phyloP scores from a whole-genome alignment of 2,329 filamentous ascomycete species.

The Colletotrichum magnum region DNA sequence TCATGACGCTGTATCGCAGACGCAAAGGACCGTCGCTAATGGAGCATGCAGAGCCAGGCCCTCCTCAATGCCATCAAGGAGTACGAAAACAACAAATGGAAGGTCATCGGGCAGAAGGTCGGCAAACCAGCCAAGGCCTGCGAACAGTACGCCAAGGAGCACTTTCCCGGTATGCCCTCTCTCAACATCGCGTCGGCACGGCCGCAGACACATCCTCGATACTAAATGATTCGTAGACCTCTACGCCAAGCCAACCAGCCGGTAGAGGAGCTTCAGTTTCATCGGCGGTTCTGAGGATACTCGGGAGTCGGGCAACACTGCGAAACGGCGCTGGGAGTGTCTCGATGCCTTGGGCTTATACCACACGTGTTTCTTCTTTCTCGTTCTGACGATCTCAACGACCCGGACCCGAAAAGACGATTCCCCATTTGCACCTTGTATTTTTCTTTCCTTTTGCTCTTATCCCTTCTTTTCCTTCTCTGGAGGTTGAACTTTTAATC shows the following conservation, averaged over 20 bases:
- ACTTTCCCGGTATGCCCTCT: slow-evolving; percentile 74
- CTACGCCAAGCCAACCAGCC: slow-evolving; percentile 54
- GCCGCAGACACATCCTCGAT: slow-evolving; percentile 43
- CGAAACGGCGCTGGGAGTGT: slow-evolving; percentile 40
- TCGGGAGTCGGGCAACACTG: slow-evolving; percentile 39
- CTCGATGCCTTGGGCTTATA: slow-evolving; percentile 43
- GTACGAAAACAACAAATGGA: slow-evolving; percentile 99
- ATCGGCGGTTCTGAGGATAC: slow-evolving; percentile 41
- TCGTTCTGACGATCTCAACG: slow-evolving; percentile 37
- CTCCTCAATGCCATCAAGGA: slow-evolving; percentile 96
- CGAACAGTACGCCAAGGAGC: slow-evolving; percentile 93
- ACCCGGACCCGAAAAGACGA: slow-evolving; percentile 42
- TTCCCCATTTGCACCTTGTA: slow-evolving; percentile 42
- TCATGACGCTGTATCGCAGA: slow-evolving; percentile 43
- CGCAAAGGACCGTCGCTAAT: slow-evolving; percentile 36
- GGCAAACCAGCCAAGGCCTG: slow-evolving; percentile 94
- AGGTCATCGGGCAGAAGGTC: slow-evolving; percentile 95
- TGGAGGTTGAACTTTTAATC: slow-evolving; percentile 32
- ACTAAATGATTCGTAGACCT: slow-evolving; percentile 54
- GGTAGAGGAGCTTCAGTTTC: slow-evolving; percentile 49
- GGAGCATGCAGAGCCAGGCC: slow-evolving; percentile 73
- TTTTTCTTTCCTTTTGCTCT: slow-evolving; percentile 2
- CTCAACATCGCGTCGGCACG: slow-evolving; percentile 42
- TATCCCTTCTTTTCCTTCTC: slow-evolving; percentile 32
- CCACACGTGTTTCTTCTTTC: slow-evolving; percentile 40